Evolutionary conservation across 495 filamentous ascomycete genomes (phyloP).

Genomic region (Trichoderma virens): DNA sequence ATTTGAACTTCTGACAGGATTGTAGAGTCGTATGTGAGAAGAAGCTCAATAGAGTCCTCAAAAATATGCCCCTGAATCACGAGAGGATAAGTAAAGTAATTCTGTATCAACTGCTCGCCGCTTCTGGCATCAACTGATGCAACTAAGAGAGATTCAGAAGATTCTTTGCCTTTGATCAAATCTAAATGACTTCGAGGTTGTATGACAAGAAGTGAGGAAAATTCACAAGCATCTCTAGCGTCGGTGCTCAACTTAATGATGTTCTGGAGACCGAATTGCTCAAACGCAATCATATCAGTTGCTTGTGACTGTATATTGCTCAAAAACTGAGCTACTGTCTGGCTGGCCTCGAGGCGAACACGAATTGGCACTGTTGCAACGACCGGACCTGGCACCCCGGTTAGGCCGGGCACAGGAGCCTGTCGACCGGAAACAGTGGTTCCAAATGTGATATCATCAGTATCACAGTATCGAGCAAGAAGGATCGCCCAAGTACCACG

Average conservation of each 20-base stretch:
- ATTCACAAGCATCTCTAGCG: conserved; percentile 30
- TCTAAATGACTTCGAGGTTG: conserved; percentile 1
- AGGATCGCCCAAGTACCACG: conserved; percentile 21
- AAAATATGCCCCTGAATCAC: conserved; percentile 16
- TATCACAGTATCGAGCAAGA: conserved; percentile 27
- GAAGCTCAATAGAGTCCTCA: conserved; percentile 10
- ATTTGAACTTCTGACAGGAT: conserved; percentile 16
- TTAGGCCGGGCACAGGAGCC: conserved; percentile 30
- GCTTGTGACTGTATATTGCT: conserved; percentile 25
- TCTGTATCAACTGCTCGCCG: background rate
- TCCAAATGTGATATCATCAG: conserved; percentile 40
- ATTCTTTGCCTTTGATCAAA: background rate
- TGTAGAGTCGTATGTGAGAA: conserved; percentile 15
- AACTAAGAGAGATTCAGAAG: conserved; percentile 13
- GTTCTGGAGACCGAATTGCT: conserved; percentile 6
- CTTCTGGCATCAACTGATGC: background rate
- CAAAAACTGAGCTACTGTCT: conserved; percentile 15
- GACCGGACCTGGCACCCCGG: conserved; percentile 42
- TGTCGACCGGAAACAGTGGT: conserved; percentile 29
- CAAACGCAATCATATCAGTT: conserved; percentile 29
- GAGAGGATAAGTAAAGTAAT: conserved; percentile 17
- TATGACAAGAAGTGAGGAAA: conserved; percentile 18
- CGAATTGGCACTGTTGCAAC: conserved; percentile 53
- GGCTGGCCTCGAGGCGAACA: conserved; percentile 14
- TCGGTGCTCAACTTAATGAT: conserved; percentile 5